Base-by-base conservation (phyloP, 805 yeast genomes). In the Myxozyma kluyveri region DNA sequence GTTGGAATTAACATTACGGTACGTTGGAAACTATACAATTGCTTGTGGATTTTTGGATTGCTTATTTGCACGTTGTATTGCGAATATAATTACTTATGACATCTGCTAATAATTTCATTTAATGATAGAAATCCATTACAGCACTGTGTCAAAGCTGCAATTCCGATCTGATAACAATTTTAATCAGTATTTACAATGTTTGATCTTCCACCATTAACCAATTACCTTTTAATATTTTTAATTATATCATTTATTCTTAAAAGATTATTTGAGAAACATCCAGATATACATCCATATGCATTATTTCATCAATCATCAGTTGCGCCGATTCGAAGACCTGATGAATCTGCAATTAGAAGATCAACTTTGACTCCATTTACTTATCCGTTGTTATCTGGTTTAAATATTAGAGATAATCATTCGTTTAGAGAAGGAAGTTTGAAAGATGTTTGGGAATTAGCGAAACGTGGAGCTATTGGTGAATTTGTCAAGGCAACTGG, bases 271-370 rank as follows among this genome's bases (percentile, higher is more conserved):
- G 61, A 57, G 36, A 54, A 50, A 39, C 60, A 48, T 55, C 72
- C 68, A 2, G 75, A 72, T 51, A 65, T 69, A 1, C 71, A 71
- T 44, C 68, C 67, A 5, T 48, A 59, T 35, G 63, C 69, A 39
- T 55, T 72, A 5, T 37, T 52, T 18, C 60, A 80, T 60, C 96
- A 89, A 67, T 77, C 95, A 1, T 74, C 81, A 19, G 68, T 84
- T 31, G 78, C 84, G 1, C 69, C 82, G 4, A 83, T 87, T 1
- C 73, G 95, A n/a, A 72, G 76, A 39, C 72, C 74, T 3, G 74
- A 77, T 45, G 95, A 89, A 65, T 79, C 90, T 14, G 90, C 96
- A 0, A 72, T 86, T 9, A 83, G 86, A 67, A 76, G 93, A 57
- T 84, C 88, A 45, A 80, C 81, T 42, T 81, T 84, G 59, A 80